Evolutionary conservation across 2,329 filamentous ascomycete genomes (phyloP).

Genomic region (Leptographium galeiforme): DNA sequence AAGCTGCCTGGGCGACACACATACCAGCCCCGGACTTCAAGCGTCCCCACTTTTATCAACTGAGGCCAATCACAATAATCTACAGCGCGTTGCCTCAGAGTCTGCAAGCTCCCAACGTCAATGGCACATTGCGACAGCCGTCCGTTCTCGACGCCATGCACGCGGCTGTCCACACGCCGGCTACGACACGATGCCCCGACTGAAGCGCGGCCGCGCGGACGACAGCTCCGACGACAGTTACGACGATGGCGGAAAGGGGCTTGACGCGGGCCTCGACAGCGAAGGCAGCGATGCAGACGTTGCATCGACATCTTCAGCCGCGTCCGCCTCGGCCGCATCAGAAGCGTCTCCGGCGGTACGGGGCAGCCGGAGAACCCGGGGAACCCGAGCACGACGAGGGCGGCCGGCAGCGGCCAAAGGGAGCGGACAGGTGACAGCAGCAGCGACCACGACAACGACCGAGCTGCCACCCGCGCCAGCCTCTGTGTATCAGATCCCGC

Average conservation of each 20-base stretch:
- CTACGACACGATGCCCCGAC: background rate
- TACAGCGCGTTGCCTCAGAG: too few species aligned
- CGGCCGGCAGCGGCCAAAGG: background rate
- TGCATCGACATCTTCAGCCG: background rate
- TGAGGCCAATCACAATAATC: too few species aligned
- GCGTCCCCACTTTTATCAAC: too few species aligned
- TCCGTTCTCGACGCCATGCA: background rate
- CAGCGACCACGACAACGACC: background rate
- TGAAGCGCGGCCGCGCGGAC: background rate
- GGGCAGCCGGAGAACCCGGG: background rate
- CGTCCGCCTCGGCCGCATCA: background rate
- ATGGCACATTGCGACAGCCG: too few species aligned
- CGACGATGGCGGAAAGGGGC: background rate
- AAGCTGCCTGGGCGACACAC: too few species aligned
- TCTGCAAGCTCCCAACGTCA: too few species aligned
- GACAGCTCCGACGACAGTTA: background rate
- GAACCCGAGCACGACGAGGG: background rate
- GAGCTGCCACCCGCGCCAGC: background rate
- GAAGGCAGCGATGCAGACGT: background rate
- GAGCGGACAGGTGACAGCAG: background rate
- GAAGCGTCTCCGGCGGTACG: background rate
- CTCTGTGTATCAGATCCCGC: conserved; percentile 5
- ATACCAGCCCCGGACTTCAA: too few species aligned
- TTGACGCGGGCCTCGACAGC: background rate
- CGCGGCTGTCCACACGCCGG: background rate